Percentiles rank a stretch among this genome's conserved stretches.
phyloP scores from a whole-genome alignment of 768 basidiomycete species.

The Pulveroboletus frians region DNA sequence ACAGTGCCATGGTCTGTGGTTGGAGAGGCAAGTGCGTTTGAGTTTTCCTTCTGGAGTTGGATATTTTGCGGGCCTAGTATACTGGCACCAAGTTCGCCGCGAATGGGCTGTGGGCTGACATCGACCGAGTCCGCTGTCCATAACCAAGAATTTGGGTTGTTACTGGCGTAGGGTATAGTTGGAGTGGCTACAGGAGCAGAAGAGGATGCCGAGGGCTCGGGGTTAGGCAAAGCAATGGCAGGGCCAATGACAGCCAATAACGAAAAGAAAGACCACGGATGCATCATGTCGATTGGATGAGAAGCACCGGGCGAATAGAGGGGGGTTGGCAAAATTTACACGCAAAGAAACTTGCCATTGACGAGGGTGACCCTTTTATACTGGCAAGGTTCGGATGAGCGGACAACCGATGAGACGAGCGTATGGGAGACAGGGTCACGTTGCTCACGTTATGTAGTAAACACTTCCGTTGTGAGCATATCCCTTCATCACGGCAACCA shows the following conservation, averaged over 20 bases:
- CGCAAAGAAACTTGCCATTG: slow-evolving; percentile 2
- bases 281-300: slow-evolving; percentile 16
- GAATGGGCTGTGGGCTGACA: slow-evolving; percentile 38
- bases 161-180: slow-evolving; percentile 41
- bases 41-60: slow-evolving; percentile 50
- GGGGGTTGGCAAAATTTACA: slow-evolving; percentile 21
- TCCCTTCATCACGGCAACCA: not conserved
- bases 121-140: slow-evolving; percentile 31
- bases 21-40: slow-evolving; percentile 55
- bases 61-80: slow-evolving; percentile 57
- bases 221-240: slow-evolving; percentile 12
- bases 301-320: slow-evolving; percentile 9
- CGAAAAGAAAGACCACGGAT: slow-evolving; percentile 28
- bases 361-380: slow-evolving; percentile 21
- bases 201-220: slow-evolving; percentile 14
- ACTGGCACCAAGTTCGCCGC: slow-evolving; percentile 38
- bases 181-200: slow-evolving; percentile 33
- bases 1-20: slow-evolving; percentile 55
- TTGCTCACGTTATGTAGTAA: not conserved
- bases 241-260: slow-evolving; percentile 17
- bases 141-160: slow-evolving; percentile 43
- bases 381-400: not conserved
- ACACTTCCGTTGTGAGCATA: not conserved
- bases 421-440: slow-evolving; percentile 4
- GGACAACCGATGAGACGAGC: not conserved